These are phyloP conservation scores for Hypoxylon crocopeplum DNA, from an alignment of 495 filamentous ascomycete species.

Conservation along the genomic window DNA sequence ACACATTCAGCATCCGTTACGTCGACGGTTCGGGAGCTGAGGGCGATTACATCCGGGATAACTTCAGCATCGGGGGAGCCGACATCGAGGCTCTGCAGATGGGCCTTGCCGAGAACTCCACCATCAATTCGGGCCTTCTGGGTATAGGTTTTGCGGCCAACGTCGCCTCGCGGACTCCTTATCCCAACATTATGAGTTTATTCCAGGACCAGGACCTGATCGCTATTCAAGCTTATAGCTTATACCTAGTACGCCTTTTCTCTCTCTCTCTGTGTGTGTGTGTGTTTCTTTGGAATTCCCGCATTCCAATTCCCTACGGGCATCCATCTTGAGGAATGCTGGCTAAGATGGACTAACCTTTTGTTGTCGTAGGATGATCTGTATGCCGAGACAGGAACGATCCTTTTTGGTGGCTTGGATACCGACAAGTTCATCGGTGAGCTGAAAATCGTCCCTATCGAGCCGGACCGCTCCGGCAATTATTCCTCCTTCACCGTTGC, in stretches of 20 bases:
- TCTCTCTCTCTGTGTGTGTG: background rate
- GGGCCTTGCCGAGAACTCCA: conserved; percentile 76
- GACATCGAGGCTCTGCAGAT: conserved; percentile 76
- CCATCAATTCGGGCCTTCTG: conserved; percentile 77
- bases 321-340: background rate
- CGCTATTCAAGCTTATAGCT: conserved; percentile 81
- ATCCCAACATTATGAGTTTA: conserved; percentile 79
- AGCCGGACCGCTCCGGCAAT: conserved; percentile 43
- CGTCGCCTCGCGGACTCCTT: conserved; percentile 69
- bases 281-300: no score
- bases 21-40: conserved; percentile 67
- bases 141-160: conserved; percentile 85
- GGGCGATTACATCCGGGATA: conserved; percentile 85
- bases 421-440: conserved; percentile 80
- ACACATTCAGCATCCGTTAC: conserved; percentile 82
- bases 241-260: conserved; percentile 65
- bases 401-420: conserved; percentile 93
- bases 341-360: conserved; percentile 5
- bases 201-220: conserved; percentile 75
- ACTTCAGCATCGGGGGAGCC: conserved; percentile 69
- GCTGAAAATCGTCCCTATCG: conserved; percentile 74
- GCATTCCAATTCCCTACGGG: no score
- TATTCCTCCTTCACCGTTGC: conserved; percentile 51
- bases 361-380: conserved; percentile 48
- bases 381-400: conserved; percentile 71